Evolutionary conservation across 2,329 filamentous ascomycete species (phyloP).

Genomic region (Botrytis porri): DNA sequence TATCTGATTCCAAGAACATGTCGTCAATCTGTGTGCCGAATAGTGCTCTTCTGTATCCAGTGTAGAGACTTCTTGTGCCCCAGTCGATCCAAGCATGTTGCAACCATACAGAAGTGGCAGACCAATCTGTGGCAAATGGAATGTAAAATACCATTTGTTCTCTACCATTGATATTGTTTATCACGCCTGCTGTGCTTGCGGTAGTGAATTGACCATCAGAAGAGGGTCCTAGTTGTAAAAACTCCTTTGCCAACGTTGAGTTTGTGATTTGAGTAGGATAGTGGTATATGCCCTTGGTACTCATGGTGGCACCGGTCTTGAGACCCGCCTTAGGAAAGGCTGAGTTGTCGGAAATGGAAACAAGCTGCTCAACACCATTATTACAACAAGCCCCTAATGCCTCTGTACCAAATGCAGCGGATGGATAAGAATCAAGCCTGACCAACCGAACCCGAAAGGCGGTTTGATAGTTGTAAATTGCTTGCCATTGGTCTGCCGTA

Average conservation of each 20-base stretch:
- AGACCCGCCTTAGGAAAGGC: constrained; percentile 54
- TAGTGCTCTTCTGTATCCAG: constrained; percentile 32
- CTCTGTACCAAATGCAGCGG: constrained; percentile 45
- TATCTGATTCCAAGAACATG: constrained; percentile 53
- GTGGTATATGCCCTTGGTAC: constrained; percentile 54
- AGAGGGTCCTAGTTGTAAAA: constrained; percentile 51
- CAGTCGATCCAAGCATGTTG: constrained; percentile 62
- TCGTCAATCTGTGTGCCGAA: constrained; percentile 49
- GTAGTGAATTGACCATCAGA: constrained; percentile 40
- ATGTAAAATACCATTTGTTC: constrained; percentile 63
- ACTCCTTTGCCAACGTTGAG: constrained; percentile 50
- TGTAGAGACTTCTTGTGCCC: constrained; percentile 55
- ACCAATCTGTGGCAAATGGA: constrained; percentile 43
- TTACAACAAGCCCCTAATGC: constrained; percentile 45
- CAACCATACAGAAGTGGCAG: constrained; percentile 52
- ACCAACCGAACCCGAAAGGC: constrained; percentile 58
- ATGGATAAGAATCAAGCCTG: constrained; percentile 56
- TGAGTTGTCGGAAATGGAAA: constrained; percentile 50
- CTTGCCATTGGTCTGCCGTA: constrained; percentile 54
- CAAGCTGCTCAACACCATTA: constrained; percentile 46
- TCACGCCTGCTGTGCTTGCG: constrained; percentile 53
- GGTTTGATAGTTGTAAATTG: constrained; percentile 55
- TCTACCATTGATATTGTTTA: constrained; percentile 55
- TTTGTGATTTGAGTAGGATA: constrained; percentile 56
- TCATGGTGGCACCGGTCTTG: constrained; percentile 44